Percentiles rank a stretch among this genome's conserved stretches.
phyloP scores from a whole-genome alignment of 1,139 yeast species.

The Candida sanyaensis region DNA sequence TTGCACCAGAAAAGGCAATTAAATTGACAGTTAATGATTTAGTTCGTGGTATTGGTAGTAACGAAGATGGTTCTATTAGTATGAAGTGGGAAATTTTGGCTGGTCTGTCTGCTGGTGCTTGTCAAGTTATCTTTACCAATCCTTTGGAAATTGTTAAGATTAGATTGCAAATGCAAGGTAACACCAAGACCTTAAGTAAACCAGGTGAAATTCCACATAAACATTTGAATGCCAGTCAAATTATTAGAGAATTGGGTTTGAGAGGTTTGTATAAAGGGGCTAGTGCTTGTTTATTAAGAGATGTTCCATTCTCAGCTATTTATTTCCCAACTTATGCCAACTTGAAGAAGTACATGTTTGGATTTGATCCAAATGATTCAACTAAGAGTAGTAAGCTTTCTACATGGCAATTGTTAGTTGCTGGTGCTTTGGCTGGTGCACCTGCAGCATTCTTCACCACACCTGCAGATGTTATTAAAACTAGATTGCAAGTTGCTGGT shows the following conservation, averaged over 20 bases:
- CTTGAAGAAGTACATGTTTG: constrained; percentile 77
- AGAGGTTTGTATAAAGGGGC: constrained; percentile 92
- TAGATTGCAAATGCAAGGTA: constrained; percentile 91
- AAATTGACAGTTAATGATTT: constrained; percentile 93
- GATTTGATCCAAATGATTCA: constrained; percentile 73
- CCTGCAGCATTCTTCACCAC: constrained; percentile 97
- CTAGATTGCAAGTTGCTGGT: constrained; percentile 88
- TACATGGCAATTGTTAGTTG: constrained; percentile 78
- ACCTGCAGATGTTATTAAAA: constrained; percentile 95
- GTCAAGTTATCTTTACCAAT: constrained; percentile 95
- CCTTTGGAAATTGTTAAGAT: constrained; percentile 96
- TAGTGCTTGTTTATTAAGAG: constrained; percentile 87
- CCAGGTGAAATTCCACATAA: constrained; percentile 52
- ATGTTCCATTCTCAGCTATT: constrained; percentile 95
- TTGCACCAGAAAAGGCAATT: constrained; percentile 98
- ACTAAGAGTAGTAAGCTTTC: constrained; percentile 54
- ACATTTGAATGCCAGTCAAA: constrained; percentile 63
- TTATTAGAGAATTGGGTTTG: constrained; percentile 78
- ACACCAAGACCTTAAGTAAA: constrained; percentile 41
- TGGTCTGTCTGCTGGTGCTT: constrained; percentile 94
- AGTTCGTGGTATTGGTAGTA: constrained; percentile 72
- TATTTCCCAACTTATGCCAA: constrained; percentile 98
- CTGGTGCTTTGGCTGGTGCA: constrained; percentile 97
- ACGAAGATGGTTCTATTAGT: constrained; percentile 55
- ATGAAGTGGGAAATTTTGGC: constrained; percentile 77